Percentiles rank a stretch among this genome's conserved stretches.
Evolutionary conservation across 208 protist species (phyloP).

Genomic region (Strigomonas oncopelti): DNA sequence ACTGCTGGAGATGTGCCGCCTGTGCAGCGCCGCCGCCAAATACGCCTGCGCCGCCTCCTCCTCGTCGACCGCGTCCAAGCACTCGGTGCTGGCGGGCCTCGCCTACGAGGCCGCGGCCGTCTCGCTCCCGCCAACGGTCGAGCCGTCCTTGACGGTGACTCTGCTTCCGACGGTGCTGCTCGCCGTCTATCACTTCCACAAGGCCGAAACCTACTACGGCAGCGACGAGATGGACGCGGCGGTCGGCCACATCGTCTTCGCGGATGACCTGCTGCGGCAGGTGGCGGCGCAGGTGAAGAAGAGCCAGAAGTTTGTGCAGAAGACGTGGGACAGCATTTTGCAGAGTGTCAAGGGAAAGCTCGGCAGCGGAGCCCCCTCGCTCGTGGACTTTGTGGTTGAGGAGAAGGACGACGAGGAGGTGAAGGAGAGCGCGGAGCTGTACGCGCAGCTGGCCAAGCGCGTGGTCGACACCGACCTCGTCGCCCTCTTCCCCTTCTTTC

Average conservation of each 20-base stretch:
- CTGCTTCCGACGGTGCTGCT: slow-evolving; percentile 52
- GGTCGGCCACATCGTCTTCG: slow-evolving; percentile 64
- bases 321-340: slow-evolving; percentile 7
- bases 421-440: slow-evolving; percentile 5
- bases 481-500: slow-evolving; percentile 47
- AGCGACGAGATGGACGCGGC: slow-evolving; percentile 46
- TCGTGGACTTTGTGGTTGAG: neutral
- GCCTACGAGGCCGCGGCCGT: slow-evolving; percentile 40
- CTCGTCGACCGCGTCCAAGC: slow-evolving; percentile 33
- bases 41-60: slow-evolving; percentile 67
- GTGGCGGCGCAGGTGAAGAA: slow-evolving; percentile 15
- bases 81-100: slow-evolving; percentile 50
- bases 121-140: slow-evolving; percentile 21
- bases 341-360: slow-evolving; percentile 15
- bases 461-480: slow-evolving; percentile 34
- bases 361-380: neutral
- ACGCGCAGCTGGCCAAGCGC: slow-evolving; percentile 10
- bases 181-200: slow-evolving; percentile 62
- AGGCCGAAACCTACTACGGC: slow-evolving; percentile 53
- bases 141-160: slow-evolving; percentile 19
- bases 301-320: slow-evolving; percentile 17
- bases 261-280: slow-evolving; percentile 36
- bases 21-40: slow-evolving; percentile 57
- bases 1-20: slow-evolving; percentile 23
- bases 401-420: neutral